Evolutionary conservation across 305 asterid genomes (phyloP).

Genomic region (Fraxinus velutina): DNA sequence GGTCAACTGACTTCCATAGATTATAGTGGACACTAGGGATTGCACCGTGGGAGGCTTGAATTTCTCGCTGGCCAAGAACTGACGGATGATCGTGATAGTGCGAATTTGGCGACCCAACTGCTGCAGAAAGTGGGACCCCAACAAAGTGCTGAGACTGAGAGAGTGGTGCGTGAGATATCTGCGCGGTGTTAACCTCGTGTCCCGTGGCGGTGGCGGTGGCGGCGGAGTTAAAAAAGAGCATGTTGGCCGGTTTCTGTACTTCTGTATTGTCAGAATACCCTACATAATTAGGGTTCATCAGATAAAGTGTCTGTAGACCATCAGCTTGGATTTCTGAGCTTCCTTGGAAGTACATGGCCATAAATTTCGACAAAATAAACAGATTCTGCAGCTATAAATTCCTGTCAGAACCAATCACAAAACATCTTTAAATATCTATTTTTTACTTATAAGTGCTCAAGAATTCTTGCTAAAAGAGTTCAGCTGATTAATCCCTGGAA

Average conservation of each 20-base stretch:
- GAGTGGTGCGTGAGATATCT: slow-evolving; percentile 32
- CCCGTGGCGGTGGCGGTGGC: slow-evolving; percentile 10
- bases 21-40: slow-evolving; percentile 30
- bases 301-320: slow-evolving; percentile 63
- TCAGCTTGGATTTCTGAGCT: slow-evolving; percentile 62
- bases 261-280: slow-evolving; percentile 37
- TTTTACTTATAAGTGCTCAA: neutral
- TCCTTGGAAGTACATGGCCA: slow-evolving; percentile 61
- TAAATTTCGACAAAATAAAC: neutral
- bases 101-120: slow-evolving; percentile 6
- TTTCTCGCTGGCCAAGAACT: slow-evolving; percentile 28
- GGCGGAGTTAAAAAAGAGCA: slow-evolving; percentile 18
- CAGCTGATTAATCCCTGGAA: slow-evolving; percentile 29
- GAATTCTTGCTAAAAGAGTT: slow-evolving; percentile 4
- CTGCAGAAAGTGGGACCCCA: slow-evolving; percentile 38
- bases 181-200: slow-evolving; percentile 18
- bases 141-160: slow-evolving; percentile 40
- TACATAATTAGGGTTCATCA: slow-evolving; percentile 63
- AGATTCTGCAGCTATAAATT: neutral
- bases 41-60: slow-evolving; percentile 24
- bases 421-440: neutral
- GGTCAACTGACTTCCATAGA: slow-evolving; percentile 36
- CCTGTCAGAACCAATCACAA: neutral
- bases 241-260: slow-evolving; percentile 22
- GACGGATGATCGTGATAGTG: slow-evolving; percentile 23